Evolutionary conservation across 768 basidiomycete genomes (phyloP), one percentile per base, ranked within the genome.

Genomic region (Rhizopogon sp.): DNA sequence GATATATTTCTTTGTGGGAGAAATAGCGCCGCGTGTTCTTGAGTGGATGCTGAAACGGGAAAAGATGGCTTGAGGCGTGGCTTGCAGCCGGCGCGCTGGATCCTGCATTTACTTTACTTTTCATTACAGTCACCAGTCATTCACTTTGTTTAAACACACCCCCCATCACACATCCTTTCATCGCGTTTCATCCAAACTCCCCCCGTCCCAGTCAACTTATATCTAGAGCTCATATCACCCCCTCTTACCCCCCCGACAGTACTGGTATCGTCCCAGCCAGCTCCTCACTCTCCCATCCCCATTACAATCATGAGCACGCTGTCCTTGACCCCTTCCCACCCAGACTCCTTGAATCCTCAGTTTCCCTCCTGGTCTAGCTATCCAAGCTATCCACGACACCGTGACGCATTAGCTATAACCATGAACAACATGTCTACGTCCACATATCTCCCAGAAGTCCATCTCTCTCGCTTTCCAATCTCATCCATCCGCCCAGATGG

Each of bases 401-500:
- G 22, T 25, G 47, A 49, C 14, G 35, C 39, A 3, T n/a, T 49
- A 20, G 47, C 47, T 25, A 49, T 49, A 49, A 49, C 47, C 14
- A 49, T 49, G 47, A 49, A 49, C 35, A 49, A 49, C 31, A 20
- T 49, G 9, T 5, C 47, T 1, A 16, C 16, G 5, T 14, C 47
- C 22, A 22, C 14, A 35, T 37, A 49, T 49, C 8, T 37, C 10
- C 13, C 17, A 20, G 47, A 49, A 20, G 14, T 37, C 9, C 47
- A 49, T 37, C 20, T 20, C 51, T 58, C 59, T 56, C 64, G 67
- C 50, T 78, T 71, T 51, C 71, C 72, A 52, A 66, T 67, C 56
- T 77, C 75, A 28, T 70, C 72, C 47, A 44, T 72, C 44, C 78
- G 78, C 41, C 66, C 62, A 57, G 65, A 65, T 43, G 64, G 63